Evolutionary conservation across 1,139 yeast genomes (phyloP).

Genomic region (Maudiozyma humilis): DNA sequence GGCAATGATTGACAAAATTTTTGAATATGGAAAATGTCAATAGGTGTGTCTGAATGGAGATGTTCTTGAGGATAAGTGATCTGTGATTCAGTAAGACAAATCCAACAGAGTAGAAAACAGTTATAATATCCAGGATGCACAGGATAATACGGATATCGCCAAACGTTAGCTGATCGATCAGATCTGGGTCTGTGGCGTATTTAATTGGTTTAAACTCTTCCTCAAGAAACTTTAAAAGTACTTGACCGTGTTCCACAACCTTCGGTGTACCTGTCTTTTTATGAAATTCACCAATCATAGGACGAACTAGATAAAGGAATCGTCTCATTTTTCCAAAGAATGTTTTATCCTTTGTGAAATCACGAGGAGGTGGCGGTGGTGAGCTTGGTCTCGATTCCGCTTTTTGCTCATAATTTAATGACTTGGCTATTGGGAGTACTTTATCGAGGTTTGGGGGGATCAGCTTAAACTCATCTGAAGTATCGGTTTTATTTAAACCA

Average conservation of each 20-base stretch:
- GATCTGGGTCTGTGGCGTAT: conserved; percentile 13
- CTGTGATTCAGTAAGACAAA: conserved; percentile 10
- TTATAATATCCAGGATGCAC: conserved; percentile 1
- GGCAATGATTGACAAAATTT: conserved; percentile 6
- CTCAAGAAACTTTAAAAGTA: conserved; percentile 17
- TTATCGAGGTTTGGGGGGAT: neutral
- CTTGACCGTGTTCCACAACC: conserved; percentile 9
- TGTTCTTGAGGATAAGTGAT: conserved; percentile 5
- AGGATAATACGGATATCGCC: conserved; percentile 11
- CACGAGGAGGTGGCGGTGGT: neutral
- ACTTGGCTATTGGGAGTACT: neutral
- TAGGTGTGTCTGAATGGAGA: conserved; percentile 8
- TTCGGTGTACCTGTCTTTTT: conserved; percentile 13
- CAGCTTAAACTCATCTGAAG: neutral
- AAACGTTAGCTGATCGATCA: conserved; percentile 11
- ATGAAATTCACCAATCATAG: conserved; percentile 14
- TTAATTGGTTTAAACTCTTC: conserved; percentile 17
- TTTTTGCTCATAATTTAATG: neutral
- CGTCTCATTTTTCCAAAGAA: conserved; percentile 14
- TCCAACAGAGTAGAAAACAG: conserved; percentile 6
- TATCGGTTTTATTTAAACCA: neutral
- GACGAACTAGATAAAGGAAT: conserved; percentile 17
- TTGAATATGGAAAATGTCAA: conserved; percentile 8
- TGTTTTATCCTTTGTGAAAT: conserved; percentile 5
- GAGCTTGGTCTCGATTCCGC: neutral